Evolutionary conservation across 345 rosid genomes (phyloP), one percentile per base, ranked within the genome.

Genomic region (Camelina laxa): DNA sequence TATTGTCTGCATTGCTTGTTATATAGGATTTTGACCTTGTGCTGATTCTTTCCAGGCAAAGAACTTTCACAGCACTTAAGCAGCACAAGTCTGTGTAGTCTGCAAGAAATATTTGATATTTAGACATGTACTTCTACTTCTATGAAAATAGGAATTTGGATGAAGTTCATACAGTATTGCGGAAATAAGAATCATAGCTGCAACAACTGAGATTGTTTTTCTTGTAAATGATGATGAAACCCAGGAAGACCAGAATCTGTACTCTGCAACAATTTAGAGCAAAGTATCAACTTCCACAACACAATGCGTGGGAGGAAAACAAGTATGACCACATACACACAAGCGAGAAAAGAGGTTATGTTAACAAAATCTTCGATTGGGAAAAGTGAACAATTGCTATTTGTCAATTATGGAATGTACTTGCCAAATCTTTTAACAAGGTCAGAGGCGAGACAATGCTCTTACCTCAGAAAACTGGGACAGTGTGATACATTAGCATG

Each of bases 151-250:
- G 27, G 27, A 59, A 60, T 50, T 68, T 11, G 57, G 70, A 66
- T 68, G 39, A 80, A 73, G 62, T 73, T 30, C 83, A 75, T 90
- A 94, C 97, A 66, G 86, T 79, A 84, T 86, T 79, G 50, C 72
- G 83, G 67, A 76, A 80, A 78, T 81, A 90, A 58, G 97, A 92
- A 65, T 69, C 75, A 81, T 81, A 72, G 97, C 93, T 19, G 89
- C 82, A 81, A 84, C 85, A 78, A 90, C 89, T 72, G 97, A 84
- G 80, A 85, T 73, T 58, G 88, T 88, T 82, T 89, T 89, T 33
- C 84, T 78, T 61, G 88, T 82, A 61, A 89, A 79, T 75, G 96
- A 94, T 87, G 97, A 80, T 87, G 90, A 81, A 88, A 87, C 74
- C 86, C 53, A 8, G 92, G 74, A 74, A 87, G 80, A 78, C 81